Evolutionary conservation across 2,329 filamentous ascomycete genomes (phyloP).

Genomic region (Monilinia fructigena): DNA sequence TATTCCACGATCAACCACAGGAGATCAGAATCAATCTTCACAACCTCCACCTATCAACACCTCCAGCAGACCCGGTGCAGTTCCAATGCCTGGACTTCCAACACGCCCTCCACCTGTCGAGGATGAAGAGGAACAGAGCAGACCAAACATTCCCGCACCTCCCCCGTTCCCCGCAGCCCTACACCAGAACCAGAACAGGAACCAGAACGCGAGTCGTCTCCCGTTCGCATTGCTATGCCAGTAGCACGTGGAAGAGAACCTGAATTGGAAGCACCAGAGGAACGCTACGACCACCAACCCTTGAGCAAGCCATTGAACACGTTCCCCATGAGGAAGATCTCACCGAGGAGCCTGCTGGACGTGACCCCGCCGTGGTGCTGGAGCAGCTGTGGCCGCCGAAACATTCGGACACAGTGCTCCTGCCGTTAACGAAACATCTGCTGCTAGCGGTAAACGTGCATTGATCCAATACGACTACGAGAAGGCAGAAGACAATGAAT

Average conservation of each 20-base stretch:
- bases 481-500: slow-evolving; percentile 95
- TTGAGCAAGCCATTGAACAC: slow-evolving; percentile 62
- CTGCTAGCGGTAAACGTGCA: slow-evolving; percentile 66
- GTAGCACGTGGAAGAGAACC: slow-evolving; percentile 63
- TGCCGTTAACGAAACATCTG: slow-evolving; percentile 46
- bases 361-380: slow-evolving; percentile 60
- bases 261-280: slow-evolving; percentile 52
- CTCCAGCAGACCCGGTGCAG: slow-evolving; percentile 63
- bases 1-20: slow-evolving; percentile 35
- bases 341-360: slow-evolving; percentile 60
- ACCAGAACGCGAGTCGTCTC: slow-evolving; percentile 61
- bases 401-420: slow-evolving; percentile 44
- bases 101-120: slow-evolving; percentile 54
- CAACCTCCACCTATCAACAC: slow-evolving; percentile 42
- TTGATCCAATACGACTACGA: slow-evolving; percentile 93
- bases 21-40: slow-evolving; percentile 40
- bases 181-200: slow-evolving; percentile 44
- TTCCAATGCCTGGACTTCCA: slow-evolving; percentile 76
- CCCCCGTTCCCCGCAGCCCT: slow-evolving; percentile 41
- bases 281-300: slow-evolving; percentile 51
- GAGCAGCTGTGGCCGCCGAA: slow-evolving; percentile 53
- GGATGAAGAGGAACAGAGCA: slow-evolving; percentile 53
- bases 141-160: slow-evolving; percentile 45
- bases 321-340: slow-evolving; percentile 64
- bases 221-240: slow-evolving; percentile 82